These are phyloP conservation scores for Calonectria leucothoes DNA, from an alignment of 2,329 filamentous ascomycete genomes.

Conservation along the genomic window DNA sequence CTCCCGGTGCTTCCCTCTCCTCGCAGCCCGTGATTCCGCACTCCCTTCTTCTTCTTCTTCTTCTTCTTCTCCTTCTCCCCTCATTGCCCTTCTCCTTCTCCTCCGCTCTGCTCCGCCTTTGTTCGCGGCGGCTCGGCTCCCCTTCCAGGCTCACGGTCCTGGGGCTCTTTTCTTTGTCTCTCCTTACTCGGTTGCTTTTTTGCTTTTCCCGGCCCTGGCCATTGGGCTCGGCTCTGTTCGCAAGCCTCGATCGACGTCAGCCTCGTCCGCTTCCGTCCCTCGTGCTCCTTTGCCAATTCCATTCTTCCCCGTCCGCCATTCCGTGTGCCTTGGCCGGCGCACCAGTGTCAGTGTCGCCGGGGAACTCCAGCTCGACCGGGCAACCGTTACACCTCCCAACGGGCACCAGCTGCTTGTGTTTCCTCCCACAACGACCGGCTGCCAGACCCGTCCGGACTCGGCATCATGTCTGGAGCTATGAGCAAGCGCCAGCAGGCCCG, in stretches of 20 bases:
- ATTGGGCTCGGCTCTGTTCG: slow-evolving; percentile 9
- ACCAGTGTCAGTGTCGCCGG: slow-evolving; percentile 20
- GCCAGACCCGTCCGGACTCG: slow-evolving; percentile 13
- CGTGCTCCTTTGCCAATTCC: slow-evolving; percentile 22
- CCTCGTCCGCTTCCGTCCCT: slow-evolving; percentile 23
- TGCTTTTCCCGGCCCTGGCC: slow-evolving; percentile 25
- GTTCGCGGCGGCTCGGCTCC: slow-evolving; percentile 27
- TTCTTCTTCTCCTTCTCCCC: background rate
- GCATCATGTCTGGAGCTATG: slow-evolving; percentile 75
- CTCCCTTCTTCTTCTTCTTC: background rate
- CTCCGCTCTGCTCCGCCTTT: slow-evolving; percentile 15
- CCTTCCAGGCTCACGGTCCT: slow-evolving; percentile 12
- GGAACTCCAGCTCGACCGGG: slow-evolving; percentile 29
- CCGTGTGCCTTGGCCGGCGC: slow-evolving; percentile 16
- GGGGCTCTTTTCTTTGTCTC: slow-evolving; percentile 32
- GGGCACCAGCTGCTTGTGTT: slow-evolving; percentile 16
- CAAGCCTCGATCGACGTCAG: slow-evolving; percentile 24
- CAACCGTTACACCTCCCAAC: slow-evolving; percentile 30
- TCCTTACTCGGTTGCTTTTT: slow-evolving; percentile 34
- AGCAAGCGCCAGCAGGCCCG: slow-evolving; percentile 98
- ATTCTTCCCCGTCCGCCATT: slow-evolving; percentile 24
- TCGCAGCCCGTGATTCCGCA: slow-evolving; percentile 13
- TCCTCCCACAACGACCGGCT: slow-evolving; percentile 10
- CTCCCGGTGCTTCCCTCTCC: background rate
- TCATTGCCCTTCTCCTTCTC: slow-evolving; percentile 8